Conservation (phyloP, 805 yeast species). For the Schwanniomyces vanrijiae region DNA sequence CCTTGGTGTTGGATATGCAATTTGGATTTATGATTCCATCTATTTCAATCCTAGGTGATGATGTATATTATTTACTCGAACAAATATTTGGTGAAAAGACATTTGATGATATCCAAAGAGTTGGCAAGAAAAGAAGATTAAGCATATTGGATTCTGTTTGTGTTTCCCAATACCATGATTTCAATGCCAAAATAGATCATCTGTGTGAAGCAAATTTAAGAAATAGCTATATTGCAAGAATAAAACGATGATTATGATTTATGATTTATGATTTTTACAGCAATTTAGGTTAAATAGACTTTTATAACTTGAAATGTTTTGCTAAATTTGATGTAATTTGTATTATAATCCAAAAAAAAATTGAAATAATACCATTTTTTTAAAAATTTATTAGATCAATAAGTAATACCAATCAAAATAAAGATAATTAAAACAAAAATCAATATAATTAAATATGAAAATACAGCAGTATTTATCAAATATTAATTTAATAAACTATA, state of each 20-base stretch:
- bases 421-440: no score
- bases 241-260: background rate
- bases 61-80: background rate
- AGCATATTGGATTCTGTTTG: background rate
- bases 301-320: background rate
- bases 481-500: no score
- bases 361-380: no score
- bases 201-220: background rate
- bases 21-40: conserved; percentile 12
- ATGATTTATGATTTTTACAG: background rate
- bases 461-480: no score
- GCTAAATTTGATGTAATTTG: no score
- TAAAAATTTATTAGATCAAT: no score
- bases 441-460: no score
- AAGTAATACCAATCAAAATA: no score
- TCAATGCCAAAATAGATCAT: background rate
- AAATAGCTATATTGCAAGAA: background rate
- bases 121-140: conserved; percentile 1
- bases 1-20: conserved; percentile 13
- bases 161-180: background rate
- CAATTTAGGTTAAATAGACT: background rate
- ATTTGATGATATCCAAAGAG: background rate
- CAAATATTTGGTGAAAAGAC: conserved; percentile 1
- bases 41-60: conserved; percentile 2
- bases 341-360: no score